phyloP scores from a whole-genome alignment of 345 rosid species.

The Microthlaspi erraticum region DNA sequence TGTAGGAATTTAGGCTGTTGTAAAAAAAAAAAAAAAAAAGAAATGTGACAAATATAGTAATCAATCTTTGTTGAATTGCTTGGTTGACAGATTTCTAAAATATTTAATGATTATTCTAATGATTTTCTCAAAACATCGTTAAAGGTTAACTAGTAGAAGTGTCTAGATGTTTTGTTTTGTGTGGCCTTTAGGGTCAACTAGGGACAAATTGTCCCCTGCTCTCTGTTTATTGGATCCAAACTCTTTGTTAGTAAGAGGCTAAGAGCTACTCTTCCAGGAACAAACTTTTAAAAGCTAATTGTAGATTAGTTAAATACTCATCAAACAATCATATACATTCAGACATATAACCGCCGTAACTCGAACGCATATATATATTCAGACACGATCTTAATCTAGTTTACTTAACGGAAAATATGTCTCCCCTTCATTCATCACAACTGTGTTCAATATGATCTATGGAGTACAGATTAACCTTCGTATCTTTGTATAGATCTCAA shows the following conservation, averaged over 20 bases:
- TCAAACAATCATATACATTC: not conserved
- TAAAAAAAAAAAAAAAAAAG: no score
- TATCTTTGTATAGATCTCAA: not conserved
- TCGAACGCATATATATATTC: not conserved
- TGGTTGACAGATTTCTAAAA: slow-evolving; percentile 15
- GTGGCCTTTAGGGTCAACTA: slow-evolving; percentile 39
- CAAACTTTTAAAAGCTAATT: not conserved
- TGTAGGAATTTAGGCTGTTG: no score
- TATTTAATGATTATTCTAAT: not conserved
- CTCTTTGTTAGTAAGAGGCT: slow-evolving; percentile 26
- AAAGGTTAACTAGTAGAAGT: slow-evolving; percentile 21
- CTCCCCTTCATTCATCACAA: not conserved
- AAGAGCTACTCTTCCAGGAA: slow-evolving; percentile 15
- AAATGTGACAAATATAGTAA: no score
- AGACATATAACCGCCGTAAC: not conserved
- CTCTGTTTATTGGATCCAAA: slow-evolving; percentile 34
- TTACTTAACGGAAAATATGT: not conserved
- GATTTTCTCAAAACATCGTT: not conserved
- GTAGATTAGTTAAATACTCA: not conserved
- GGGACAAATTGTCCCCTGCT: slow-evolving; percentile 38
- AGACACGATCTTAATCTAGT: not conserved
- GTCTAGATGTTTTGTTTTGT: slow-evolving; percentile 27
- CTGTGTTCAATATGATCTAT: not conserved
- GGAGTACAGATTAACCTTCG: not conserved
- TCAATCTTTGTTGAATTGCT: slow-evolving; percentile 5